Conservation (phyloP, 2,329 filamentous ascomycete genomes). For the Apiospora phragmitis region DNA sequence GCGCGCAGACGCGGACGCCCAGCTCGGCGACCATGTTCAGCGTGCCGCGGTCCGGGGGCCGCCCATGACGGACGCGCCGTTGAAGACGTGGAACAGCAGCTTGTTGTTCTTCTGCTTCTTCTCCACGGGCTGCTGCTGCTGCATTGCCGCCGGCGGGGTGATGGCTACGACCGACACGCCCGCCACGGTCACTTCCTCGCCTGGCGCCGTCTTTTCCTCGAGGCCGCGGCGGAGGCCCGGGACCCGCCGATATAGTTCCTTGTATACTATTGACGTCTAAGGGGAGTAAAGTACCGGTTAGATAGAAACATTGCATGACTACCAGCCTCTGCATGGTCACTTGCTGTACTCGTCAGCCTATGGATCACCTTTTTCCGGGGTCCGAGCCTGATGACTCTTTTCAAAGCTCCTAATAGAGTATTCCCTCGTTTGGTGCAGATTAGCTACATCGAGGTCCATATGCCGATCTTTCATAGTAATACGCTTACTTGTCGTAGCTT, state of each 20-base stretch:
- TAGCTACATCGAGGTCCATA: neutral
- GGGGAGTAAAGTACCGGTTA: neutral
- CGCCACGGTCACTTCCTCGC: neutral
- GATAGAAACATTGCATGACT: neutral
- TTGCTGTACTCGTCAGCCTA: neutral
- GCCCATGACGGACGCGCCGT: neutral
- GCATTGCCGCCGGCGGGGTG: neutral
- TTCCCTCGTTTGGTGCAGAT: neutral
- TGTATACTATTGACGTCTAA: neutral
- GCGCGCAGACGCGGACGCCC: neutral
- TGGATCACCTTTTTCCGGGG: neutral
- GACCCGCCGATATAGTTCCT: neutral
- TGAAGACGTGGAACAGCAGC: neutral
- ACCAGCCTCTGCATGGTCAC: neutral
- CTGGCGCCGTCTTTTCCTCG: neutral
- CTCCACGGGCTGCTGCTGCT: no score
- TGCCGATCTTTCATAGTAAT: neutral
- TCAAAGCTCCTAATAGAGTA: neutral
- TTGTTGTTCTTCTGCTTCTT: neutral
- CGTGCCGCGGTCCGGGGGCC: neutral
- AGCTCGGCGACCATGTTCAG: conserved; percentile 4
- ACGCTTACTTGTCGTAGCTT: neutral
- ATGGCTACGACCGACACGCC: neutral
- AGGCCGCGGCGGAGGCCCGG: neutral
- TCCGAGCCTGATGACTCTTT: neutral